Evolutionary conservation across 176 grass and related monocot genomes (phyloP).

Genomic region (Puccinellia tenuiflora): DNA sequence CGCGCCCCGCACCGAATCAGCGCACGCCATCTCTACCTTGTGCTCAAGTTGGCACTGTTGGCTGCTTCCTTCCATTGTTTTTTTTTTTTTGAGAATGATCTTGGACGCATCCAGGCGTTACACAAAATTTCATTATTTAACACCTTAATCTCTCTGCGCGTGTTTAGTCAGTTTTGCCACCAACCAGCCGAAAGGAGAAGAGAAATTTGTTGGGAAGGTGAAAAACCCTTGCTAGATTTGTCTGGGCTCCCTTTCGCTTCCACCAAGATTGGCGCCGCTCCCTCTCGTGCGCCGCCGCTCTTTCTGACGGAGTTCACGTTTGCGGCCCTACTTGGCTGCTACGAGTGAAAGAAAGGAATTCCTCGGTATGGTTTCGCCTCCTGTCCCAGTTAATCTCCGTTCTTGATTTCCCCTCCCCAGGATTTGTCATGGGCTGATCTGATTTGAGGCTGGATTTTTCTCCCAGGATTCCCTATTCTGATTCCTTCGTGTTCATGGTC

Average conservation of each 20-base stretch:
- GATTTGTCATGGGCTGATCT: constrained; percentile 16
- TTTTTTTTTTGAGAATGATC: background rate
- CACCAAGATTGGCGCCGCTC: background rate
- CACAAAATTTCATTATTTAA: background rate
- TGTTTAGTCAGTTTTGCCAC: background rate
- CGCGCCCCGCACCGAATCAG: background rate
- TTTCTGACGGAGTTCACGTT: background rate
- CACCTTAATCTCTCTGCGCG: background rate
- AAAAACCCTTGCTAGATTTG: background rate
- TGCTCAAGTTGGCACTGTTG: background rate
- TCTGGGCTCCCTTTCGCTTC: background rate
- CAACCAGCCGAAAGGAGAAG: background rate
- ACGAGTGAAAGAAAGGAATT: background rate
- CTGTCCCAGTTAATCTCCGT: background rate
- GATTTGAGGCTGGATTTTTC: background rate
- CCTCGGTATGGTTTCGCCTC: background rate
- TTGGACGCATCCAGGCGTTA: constrained; percentile 9
- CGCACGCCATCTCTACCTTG: background rate
- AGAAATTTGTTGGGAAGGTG: background rate
- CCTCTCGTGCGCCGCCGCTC: background rate
- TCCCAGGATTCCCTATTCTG: background rate
- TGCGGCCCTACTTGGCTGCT: background rate
- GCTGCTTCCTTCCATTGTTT: background rate
- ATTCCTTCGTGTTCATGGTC: background rate
- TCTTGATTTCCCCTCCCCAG: background rate